A percentile compares a stretch with the other conserved stretches of the same genome.
These are phyloP conservation scores for Cordyceps cicadae DNA, from an alignment of 2,329 filamentous ascomycete species.

Conservation along the genomic window DNA sequence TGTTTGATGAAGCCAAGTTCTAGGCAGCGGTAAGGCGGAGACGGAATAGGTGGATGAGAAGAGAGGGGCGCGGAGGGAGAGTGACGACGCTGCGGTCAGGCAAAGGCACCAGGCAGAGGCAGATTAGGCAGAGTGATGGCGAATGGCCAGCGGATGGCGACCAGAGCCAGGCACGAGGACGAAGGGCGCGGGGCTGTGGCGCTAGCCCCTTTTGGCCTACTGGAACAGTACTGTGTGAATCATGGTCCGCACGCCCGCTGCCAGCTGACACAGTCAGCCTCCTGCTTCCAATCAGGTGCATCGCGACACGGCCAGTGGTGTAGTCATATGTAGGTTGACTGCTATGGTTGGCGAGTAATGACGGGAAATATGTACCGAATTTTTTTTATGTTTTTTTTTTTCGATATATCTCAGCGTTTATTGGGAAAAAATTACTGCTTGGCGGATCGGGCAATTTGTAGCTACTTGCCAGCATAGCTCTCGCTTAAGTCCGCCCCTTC, in stretches of 20 bases:
- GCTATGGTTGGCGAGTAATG: background rate
- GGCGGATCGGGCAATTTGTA: too few species aligned
- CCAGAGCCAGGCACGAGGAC: conserved; percentile 10
- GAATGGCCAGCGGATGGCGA: background rate
- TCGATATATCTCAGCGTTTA: background rate
- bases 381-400: too few species aligned
- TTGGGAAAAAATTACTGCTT: background rate
- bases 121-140: conserved; percentile 12
- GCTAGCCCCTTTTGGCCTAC: conserved; percentile 14
- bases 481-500: too few species aligned
- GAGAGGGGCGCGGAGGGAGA: conserved; percentile 17
- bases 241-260: background rate
- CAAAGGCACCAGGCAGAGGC: conserved; percentile 11
- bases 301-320: background rate
- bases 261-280: conserved; percentile 10
- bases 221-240: conserved; percentile 3
- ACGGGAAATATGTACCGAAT: background rate
- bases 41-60: conserved; percentile 19
- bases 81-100: conserved; percentile 11
- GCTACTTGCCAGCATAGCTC: too few species aligned
- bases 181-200: conserved; percentile 16
- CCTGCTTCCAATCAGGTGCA: background rate
- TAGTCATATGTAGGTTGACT: background rate
- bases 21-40: conserved; percentile 18
- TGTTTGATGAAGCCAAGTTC: conserved; percentile 11